phyloP scores from a whole-genome alignment of 352 stramenopile species.

The Halophytophthora polymorphica region DNA sequence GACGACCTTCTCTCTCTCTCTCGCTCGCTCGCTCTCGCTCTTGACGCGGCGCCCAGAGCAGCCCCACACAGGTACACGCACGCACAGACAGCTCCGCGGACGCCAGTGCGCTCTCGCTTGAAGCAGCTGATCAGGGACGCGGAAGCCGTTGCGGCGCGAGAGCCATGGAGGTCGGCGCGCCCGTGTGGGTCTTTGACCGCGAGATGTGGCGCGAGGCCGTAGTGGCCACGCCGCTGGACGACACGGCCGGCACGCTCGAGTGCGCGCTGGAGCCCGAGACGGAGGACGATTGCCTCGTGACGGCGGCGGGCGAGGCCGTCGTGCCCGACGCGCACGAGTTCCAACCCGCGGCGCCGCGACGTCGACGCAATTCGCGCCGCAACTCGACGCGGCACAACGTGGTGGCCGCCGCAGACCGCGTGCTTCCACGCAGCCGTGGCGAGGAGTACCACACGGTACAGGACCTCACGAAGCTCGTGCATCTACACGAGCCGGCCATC shows the following conservation, averaged over 20 bases:
- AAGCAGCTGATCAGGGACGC: too few species aligned
- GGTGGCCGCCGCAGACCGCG: slow-evolving; percentile 32
- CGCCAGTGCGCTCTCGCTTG: too few species aligned
- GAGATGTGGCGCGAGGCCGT: slow-evolving; percentile 74
- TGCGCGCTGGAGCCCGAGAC: slow-evolving; percentile 53
- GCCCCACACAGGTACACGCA: too few species aligned
- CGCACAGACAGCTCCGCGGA: too few species aligned
- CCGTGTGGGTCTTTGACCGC: slow-evolving; percentile 75
- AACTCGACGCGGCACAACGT: slow-evolving; percentile 37
- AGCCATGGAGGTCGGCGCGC: slow-evolving; percentile 64
- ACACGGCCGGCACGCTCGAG: slow-evolving; percentile 38
- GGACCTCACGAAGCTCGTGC: slow-evolving; percentile 89
- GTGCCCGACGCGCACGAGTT: slow-evolving; percentile 32
- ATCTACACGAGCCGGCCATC: slow-evolving; percentile 90
- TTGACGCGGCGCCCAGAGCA: too few species aligned
- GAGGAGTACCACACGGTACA: slow-evolving; percentile 71
- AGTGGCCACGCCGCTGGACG: slow-evolving; percentile 42
- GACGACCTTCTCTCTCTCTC: too few species aligned
- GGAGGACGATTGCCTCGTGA: slow-evolving; percentile 31
- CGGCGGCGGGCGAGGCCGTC: slow-evolving; percentile 21
- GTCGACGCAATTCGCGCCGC: slow-evolving; percentile 49
- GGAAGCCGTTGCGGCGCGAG: too few species aligned
- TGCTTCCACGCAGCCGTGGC: slow-evolving; percentile 57
- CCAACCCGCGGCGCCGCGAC: slow-evolving; percentile 28
- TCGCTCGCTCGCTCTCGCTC: too few species aligned